Base-by-base conservation (phyloP, 371 early-diverging fungal species). In the Dichotomocladium elegans region DNA sequence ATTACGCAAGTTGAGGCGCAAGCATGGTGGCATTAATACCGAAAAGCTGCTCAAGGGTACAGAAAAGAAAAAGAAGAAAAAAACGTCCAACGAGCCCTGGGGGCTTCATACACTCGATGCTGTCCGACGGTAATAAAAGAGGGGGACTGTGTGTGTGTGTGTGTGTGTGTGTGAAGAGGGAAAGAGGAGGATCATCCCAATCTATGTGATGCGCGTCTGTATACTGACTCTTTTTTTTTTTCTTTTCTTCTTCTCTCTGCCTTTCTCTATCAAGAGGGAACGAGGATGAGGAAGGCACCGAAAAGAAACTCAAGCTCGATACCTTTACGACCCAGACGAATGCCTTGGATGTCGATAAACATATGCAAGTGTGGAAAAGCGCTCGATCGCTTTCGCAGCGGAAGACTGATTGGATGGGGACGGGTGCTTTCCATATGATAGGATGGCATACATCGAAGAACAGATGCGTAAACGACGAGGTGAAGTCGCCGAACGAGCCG, bases 271-370 rank as follows among this genome's bases (percentile, higher is more conserved):
- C 28, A 26, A 29, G 24, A n/a, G n/a, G n/a, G n/a, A 5, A 31
- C 41, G 68, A 60, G 11, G 68, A 70, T 4, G 65, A 60, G 12
- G 60, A 61, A 34, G 60, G 59, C 11, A 50, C 64, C 3, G 51
- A 64, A 35, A 78, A 70, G 52, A 66, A 74, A 25, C 53, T 74
- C 25, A 79, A 79, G 29, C 59, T 84, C 19, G 85, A 89, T 41
- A 75, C 88, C 4, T 94, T 93, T 51, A 90, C 92, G 0, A 86
- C 81, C 28, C 90, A 90, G 57, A 92, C 90, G 17, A 91, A 93
- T 61, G 77, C 77, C 10, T 62, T 94, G 51, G 93, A 93, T 61
- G 91, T 89, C 8, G 88, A 92, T 64, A 91, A 89, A 53, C 90
- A 91, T 58, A 92, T 93, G 88, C 77, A 73, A 57, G 58, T 37